Conservation (phyloP, 2,329 filamentous ascomycete species). For the Microthyrium microscopicum region DNA sequence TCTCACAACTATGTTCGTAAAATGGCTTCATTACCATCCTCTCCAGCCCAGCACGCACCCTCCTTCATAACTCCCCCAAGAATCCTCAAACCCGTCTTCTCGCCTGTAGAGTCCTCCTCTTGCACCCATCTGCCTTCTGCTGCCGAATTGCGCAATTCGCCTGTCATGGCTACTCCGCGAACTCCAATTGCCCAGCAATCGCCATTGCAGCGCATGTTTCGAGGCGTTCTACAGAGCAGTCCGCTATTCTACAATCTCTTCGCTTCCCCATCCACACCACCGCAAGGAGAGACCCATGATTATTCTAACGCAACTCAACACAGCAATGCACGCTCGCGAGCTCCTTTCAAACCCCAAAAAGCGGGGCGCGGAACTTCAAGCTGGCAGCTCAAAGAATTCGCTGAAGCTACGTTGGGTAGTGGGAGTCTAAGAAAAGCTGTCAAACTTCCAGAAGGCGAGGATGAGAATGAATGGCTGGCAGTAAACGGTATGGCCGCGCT, state of each 20-base stretch:
- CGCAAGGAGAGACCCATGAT: constrained; percentile 6
- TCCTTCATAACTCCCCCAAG: constrained; percentile 17
- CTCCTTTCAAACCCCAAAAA: constrained; percentile 79
- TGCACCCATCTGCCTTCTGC: constrained; percentile 15
- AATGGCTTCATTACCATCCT: constrained; percentile 17
- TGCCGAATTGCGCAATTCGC: not conserved
- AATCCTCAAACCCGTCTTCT: constrained; percentile 26
- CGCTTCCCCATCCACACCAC: not conserved
- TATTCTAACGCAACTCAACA: constrained; percentile 1
- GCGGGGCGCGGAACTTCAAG: constrained; percentile 64
- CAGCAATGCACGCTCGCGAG: constrained; percentile 68
- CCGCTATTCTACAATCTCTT: constrained; percentile 1
- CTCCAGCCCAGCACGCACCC: constrained; percentile 15
- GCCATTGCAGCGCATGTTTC: not conserved
- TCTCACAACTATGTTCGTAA: constrained; percentile 64
- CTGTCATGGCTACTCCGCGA: not conserved
- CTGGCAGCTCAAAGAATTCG: constrained; percentile 94
- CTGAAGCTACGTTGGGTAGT: constrained; percentile 87
- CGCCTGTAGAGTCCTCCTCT: constrained; percentile 26
- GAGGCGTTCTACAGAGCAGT: not conserved
- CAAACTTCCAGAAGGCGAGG: constrained; percentile 90
- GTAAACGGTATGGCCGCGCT: constrained; percentile 59
- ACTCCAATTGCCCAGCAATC: not conserved
- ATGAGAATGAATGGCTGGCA: constrained; percentile 94
- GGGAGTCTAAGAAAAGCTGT: constrained; percentile 93